phyloP scores from a whole-genome alignment of 257 asterid species.

The Rehmannia glutinosa region DNA sequence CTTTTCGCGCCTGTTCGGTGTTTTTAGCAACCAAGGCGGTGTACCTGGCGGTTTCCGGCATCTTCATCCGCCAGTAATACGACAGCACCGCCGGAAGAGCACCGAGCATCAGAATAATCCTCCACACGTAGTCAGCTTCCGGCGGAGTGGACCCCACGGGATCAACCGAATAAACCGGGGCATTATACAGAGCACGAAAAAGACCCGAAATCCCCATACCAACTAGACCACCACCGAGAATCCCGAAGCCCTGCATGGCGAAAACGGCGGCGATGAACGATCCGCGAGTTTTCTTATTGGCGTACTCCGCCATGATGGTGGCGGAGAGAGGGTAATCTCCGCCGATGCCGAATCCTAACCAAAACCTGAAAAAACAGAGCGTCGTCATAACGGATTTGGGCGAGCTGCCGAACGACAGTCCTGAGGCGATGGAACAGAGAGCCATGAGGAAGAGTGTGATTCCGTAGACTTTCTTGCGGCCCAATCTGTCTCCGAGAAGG shows the following conservation, averaged over 20 bases:
- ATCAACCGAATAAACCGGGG: slow-evolving; percentile 1
- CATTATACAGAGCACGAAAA: not conserved
- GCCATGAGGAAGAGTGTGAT: slow-evolving; percentile 23
- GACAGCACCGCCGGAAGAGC: slow-evolving; percentile 21
- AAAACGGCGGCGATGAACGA: slow-evolving; percentile 25
- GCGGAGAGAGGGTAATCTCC: slow-evolving; percentile 29
- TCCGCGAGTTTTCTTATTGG: slow-evolving; percentile 24
- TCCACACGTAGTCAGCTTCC: slow-evolving; percentile 25
- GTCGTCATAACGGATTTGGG: slow-evolving; percentile 23
- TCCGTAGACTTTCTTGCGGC: slow-evolving; percentile 28
- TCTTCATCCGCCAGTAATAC: slow-evolving; percentile 26
- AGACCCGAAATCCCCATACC: not conserved
- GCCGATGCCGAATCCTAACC: slow-evolving; percentile 28
- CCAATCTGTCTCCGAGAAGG: slow-evolving; percentile 24
- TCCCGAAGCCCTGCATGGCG: slow-evolving; percentile 32
- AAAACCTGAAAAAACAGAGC: slow-evolving; percentile 26
- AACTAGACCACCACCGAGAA: slow-evolving; percentile 14
- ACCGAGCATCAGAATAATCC: slow-evolving; percentile 26
- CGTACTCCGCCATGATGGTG: slow-evolving; percentile 29
- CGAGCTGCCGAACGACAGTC: slow-evolving; percentile 20
- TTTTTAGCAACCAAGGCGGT: slow-evolving; percentile 17
- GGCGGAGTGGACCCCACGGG: slow-evolving; percentile 15
- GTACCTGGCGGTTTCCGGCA: slow-evolving; percentile 27
- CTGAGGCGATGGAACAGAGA: slow-evolving; percentile 22
- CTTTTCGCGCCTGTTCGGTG: slow-evolving; percentile 14